These are phyloP conservation scores for Agaricus blazei DNA, from an alignment of 768 basidiomycete genomes.

Conservation along the genomic window DNA sequence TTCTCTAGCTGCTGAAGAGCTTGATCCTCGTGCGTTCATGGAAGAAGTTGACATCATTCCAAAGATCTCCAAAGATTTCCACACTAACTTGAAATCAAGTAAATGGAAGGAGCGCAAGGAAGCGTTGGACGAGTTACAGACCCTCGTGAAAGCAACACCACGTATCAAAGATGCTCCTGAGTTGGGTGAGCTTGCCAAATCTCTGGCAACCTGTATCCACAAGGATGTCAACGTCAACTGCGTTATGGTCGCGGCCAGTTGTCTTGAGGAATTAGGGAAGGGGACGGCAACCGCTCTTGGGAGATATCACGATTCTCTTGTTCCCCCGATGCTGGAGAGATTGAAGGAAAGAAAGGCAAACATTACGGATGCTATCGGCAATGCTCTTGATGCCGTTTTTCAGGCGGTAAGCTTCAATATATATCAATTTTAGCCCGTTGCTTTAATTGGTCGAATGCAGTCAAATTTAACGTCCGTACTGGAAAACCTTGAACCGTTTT, in stretches of 20 bases:
- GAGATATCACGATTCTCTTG: slow-evolving; percentile 63
- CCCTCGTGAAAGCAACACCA: slow-evolving; percentile 61
- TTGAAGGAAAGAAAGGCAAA: slow-evolving; percentile 91
- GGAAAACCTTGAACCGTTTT: slow-evolving; percentile 71
- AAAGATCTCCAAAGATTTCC: slow-evolving; percentile 72
- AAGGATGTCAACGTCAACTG: slow-evolving; percentile 94
- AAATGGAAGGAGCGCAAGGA: slow-evolving; percentile 99
- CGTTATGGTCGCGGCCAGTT: slow-evolving; percentile 82
- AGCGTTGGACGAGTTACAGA: slow-evolving; percentile 76
- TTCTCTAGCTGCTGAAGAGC: slow-evolving; percentile 40
- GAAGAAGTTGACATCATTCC: slow-evolving; percentile 77
- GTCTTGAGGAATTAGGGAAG: slow-evolving; percentile 82
- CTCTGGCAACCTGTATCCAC: slow-evolving; percentile 75
- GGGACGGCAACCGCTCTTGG: slow-evolving; percentile 74
- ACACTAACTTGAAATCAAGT: slow-evolving; percentile 73
- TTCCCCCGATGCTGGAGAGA: slow-evolving; percentile 78
- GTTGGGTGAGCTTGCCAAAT: slow-evolving; percentile 69
- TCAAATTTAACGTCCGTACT: slow-evolving; percentile 75
- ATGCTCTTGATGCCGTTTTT: slow-evolving; percentile 87
- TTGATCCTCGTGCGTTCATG: slow-evolving; percentile 75
- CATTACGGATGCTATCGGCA: slow-evolving; percentile 86
- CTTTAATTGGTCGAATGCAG: slow-evolving; percentile 34
- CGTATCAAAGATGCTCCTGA: slow-evolving; percentile 79
- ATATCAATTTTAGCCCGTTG: slow-evolving; percentile 3
- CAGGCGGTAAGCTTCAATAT: slow-evolving; percentile 53